These are phyloP conservation scores for Penicillium paneum DNA, from an alignment of 2,329 filamentous ascomycete species.

Conservation along the genomic window DNA sequence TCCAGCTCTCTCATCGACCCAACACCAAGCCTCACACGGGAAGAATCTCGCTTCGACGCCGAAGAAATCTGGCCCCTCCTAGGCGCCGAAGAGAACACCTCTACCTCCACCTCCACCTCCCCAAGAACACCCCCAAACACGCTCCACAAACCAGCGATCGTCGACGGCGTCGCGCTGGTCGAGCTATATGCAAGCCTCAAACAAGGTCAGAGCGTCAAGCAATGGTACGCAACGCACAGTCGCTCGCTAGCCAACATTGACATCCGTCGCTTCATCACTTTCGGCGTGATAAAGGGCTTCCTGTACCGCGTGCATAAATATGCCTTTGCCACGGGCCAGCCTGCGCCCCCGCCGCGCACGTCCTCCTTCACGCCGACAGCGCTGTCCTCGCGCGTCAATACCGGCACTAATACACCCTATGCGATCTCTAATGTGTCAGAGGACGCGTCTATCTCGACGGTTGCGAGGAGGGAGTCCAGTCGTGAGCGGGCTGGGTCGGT, in stretches of 20 bases:
- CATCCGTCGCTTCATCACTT: slow-evolving; percentile 86
- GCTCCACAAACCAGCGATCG: slow-evolving; percentile 18
- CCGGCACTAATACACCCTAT: slow-evolving; percentile 33
- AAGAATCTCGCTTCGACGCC: slow-evolving; percentile 26
- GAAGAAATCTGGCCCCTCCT: slow-evolving; percentile 47
- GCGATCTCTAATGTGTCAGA: slow-evolving; percentile 22
- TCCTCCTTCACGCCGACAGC: slow-evolving; percentile 24
- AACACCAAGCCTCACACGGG: slow-evolving; percentile 18
- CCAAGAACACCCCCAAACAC: slow-evolving; percentile 3
- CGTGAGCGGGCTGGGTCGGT: slow-evolving; percentile 26
- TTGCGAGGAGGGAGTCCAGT: slow-evolving; percentile 14
- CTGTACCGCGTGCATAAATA: slow-evolving; percentile 92
- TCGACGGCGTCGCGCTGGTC: slow-evolving; percentile 58
- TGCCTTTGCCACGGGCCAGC: slow-evolving; percentile 55
- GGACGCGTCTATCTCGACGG: slow-evolving; percentile 13
- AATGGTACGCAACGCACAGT: slow-evolving; percentile 77
- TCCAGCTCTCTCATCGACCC: slow-evolving; percentile 22
- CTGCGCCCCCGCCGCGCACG: slow-evolving; percentile 26
- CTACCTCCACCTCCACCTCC: slow-evolving; percentile 4
- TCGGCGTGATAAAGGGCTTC: slow-evolving; percentile 92
- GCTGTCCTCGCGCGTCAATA: slow-evolving; percentile 30
- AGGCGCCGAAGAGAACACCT: slow-evolving; percentile 26
- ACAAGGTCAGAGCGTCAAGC: slow-evolving; percentile 77
- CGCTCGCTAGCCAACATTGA: slow-evolving; percentile 74
- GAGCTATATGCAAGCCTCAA: slow-evolving; percentile 82